phyloP scores from a whole-genome alignment of 768 basidiomycete genomes.

The Trametes villosa region DNA sequence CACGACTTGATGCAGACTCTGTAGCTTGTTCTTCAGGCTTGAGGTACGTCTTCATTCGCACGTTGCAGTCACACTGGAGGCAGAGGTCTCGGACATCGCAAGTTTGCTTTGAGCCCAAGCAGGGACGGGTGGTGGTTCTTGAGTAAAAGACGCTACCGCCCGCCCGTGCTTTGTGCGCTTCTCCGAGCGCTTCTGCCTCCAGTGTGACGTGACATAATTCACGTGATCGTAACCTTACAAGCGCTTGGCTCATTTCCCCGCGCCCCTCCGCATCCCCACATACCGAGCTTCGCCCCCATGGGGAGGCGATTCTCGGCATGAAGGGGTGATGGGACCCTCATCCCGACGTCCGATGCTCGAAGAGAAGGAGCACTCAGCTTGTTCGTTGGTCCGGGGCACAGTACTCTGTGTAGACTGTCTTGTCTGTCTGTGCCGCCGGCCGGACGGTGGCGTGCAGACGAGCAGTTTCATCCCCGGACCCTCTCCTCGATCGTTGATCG shows the following conservation, averaged over 20 bases:
- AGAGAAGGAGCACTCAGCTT: background rate
- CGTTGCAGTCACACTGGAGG: background rate
- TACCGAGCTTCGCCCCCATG: background rate
- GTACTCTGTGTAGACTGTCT: too few species aligned
- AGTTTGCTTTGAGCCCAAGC: background rate
- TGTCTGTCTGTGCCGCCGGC: too few species aligned
- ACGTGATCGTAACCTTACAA: slow-evolving; percentile 2
- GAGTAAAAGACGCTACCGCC: background rate
- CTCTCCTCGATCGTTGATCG: slow-evolving; percentile 9
- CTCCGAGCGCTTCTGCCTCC: background rate
- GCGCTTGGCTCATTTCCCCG: background rate
- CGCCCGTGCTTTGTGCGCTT: background rate
- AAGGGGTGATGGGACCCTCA: background rate
- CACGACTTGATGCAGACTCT: slow-evolving; percentile 9
- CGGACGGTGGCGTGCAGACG: too few species aligned
- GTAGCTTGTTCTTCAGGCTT: background rate
- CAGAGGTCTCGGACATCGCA: background rate
- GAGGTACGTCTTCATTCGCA: slow-evolving; percentile 7
- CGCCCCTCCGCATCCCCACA: too few species aligned
- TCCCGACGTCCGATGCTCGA: background rate
- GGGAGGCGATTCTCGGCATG: background rate
- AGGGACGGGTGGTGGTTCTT: slow-evolving; percentile 16
- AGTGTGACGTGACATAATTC: background rate
- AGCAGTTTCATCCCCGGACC: background rate
- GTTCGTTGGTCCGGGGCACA: background rate